Evolutionary conservation across 371 early-diverging fungal species (phyloP), one percentile per base, ranked within the genome.

Genomic region (Coemansia sp.): DNA sequence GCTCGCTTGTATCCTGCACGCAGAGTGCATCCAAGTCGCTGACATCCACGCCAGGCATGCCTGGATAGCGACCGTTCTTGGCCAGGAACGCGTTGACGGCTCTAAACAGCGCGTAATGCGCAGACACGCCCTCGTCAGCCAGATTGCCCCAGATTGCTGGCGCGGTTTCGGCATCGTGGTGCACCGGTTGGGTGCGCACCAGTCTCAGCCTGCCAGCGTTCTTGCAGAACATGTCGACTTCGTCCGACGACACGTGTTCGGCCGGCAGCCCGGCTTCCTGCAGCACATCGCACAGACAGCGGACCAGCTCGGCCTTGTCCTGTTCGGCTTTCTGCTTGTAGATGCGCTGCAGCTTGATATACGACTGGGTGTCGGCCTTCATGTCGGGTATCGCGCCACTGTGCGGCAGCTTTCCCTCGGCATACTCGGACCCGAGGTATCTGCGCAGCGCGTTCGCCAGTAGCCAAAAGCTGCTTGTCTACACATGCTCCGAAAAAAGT

Each of bases 311-410:
- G 32, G 78, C 75, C 26, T 81, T 66, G 81, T 97, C 95, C 38
- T 81, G 71, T 32, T 85, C 81, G 6, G 94, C 91, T 70, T 94
- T 93, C 57, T 86, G 66, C 56, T 90, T 90, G 79, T 92, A 95
- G 35, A 94, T 79, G 52, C 84, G 86, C 74, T 95, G 96, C 55
- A 98, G 78, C 9, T 70, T 69, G 9, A 95, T 87, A 70, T 90
- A 98, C 43, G 88, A 85, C 26, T 80, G 79, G 2, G 97, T 96
- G 68, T 95, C 93, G 0, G 98, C 83, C 74, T 96, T 94, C 97
- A 98, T 96, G 78, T 98, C 98, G 0, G 97, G 96, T 6, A 98
- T 82, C 38, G 83, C 79, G 4, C 96, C 98, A 0, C 90, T 82
- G 7, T 94, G 74, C 0, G 98, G 98, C 36, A 98, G 83, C 39